These are phyloP conservation scores for Colletotrichum spaethianum DNA, from an alignment of 2,329 filamentous ascomycete species.

Conservation along the genomic window DNA sequence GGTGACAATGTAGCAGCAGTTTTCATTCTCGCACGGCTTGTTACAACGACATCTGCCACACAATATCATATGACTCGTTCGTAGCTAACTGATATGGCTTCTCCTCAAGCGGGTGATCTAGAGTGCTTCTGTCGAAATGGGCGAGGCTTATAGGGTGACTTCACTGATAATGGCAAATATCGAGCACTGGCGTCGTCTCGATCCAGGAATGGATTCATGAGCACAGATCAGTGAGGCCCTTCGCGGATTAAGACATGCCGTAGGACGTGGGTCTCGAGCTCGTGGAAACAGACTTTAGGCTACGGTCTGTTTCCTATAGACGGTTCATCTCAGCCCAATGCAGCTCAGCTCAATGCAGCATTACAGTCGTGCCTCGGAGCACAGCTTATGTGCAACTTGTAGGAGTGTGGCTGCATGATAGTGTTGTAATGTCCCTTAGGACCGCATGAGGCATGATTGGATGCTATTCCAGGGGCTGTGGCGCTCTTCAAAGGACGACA, in stretches of 20 bases:
- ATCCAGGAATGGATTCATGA: not conserved
- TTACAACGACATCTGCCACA: not conserved
- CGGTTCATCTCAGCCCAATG: not conserved
- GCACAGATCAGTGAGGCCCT: not conserved
- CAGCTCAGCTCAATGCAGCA: too few species aligned
- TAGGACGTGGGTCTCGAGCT: not conserved
- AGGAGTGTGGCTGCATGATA: not conserved
- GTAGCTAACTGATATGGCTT: not conserved
- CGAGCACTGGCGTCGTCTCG: not conserved
- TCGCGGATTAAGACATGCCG: not conserved
- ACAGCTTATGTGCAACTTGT: not conserved
- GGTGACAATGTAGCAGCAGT: not conserved
- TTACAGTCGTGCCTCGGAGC: not conserved
- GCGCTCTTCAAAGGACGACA: not conserved
- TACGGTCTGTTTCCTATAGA: not conserved
- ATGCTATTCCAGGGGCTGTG: not conserved
- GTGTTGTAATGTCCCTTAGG: not conserved
- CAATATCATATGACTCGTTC: not conserved
- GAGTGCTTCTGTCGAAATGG: not conserved
- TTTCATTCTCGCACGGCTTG: not conserved
- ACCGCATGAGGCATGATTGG: not conserved
- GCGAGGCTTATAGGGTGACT: not conserved
- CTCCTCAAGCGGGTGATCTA: not conserved
- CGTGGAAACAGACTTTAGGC: not conserved
- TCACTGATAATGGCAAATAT: not conserved